These are phyloP conservation scores for Kwoniella newhampshirensis DNA, from an alignment of 768 basidiomycete species.

Conservation along the genomic window DNA sequence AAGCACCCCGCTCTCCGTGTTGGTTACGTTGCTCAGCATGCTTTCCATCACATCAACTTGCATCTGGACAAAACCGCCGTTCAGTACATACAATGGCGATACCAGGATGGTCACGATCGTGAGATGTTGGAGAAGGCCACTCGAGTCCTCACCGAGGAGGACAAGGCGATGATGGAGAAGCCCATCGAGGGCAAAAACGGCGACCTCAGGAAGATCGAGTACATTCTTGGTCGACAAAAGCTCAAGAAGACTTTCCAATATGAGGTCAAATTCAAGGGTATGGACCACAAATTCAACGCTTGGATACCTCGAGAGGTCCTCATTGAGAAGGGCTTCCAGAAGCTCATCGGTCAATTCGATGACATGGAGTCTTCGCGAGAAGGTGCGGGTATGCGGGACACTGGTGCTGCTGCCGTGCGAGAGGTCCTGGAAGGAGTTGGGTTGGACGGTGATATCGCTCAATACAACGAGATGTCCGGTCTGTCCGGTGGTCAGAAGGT, in stretches of 20 bases:
- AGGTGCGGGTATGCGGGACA: constrained; percentile 89
- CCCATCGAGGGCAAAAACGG: constrained; percentile 92
- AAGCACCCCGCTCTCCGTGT: constrained; percentile 92
- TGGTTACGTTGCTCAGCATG: constrained; percentile 96
- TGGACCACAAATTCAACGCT: constrained; percentile 66
- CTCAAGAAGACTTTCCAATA: constrained; percentile 94
- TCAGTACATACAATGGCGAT: constrained; percentile 97
- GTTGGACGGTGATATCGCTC: constrained; percentile 93
- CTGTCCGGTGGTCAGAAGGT: constrained; percentile 97
- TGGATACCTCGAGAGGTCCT: constrained; percentile 89
- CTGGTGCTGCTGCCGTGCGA: constrained; percentile 72
- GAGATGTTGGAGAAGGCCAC: constrained; percentile 89
- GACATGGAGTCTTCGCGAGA: constrained; percentile 94
- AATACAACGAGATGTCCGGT: constrained; percentile 95
- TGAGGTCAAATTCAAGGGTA: constrained; percentile 61
- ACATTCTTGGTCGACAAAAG: constrained; percentile 85
- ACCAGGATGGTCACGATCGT: constrained; percentile 96
- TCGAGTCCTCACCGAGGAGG: constrained; percentile 83
- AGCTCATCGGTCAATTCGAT: constrained; percentile 90
- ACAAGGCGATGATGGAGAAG: constrained; percentile 71
- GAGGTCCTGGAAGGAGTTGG: constrained; percentile 95
- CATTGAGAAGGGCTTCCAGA: constrained; percentile 79
- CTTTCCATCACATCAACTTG: constrained; percentile 80
- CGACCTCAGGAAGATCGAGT: constrained; percentile 80
- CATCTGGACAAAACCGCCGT: constrained; percentile 96